Evolutionary conservation across 139 green algal species (phyloP).

Genomic region (Chlorella vulgaris): DNA sequence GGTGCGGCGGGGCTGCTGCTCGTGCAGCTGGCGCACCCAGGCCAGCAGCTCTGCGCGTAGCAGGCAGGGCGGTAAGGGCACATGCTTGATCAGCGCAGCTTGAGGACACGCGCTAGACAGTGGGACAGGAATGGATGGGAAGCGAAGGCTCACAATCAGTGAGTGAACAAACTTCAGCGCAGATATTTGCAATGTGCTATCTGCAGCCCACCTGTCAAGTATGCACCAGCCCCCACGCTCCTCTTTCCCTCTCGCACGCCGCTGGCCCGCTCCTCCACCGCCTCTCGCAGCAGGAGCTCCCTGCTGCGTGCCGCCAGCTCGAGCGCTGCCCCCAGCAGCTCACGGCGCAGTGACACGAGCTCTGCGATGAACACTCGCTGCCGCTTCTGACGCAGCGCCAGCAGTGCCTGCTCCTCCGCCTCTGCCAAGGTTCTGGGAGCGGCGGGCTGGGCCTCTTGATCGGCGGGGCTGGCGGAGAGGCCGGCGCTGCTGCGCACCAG

Average conservation of each 20-base stretch:
- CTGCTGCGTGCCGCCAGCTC: background rate
- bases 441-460: no score
- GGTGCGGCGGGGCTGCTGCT: slow-evolving; percentile 20
- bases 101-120: no score
- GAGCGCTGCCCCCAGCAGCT: background rate
- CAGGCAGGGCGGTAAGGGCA: background rate
- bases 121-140: no score
- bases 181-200: no score
- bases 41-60: slow-evolving; percentile 15
- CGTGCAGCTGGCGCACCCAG: background rate
- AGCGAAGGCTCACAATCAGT: no score
- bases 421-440: background rate
- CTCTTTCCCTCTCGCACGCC: background rate
- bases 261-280: background rate
- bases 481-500: no score
- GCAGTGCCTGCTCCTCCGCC: slow-evolving; percentile 5
- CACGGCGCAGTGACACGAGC: slow-evolving; percentile 2
- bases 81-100: no score
- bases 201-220: background rate
- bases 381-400: slow-evolving; percentile 16
- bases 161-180: no score
- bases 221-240: background rate
- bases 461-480: no score
- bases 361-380: slow-evolving; percentile 3
- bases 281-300: slow-evolving; percentile 20